These are phyloP conservation scores for Dalbergia cochinchinensis DNA, from an alignment of 306 rosid genomes.

Conservation along the genomic window DNA sequence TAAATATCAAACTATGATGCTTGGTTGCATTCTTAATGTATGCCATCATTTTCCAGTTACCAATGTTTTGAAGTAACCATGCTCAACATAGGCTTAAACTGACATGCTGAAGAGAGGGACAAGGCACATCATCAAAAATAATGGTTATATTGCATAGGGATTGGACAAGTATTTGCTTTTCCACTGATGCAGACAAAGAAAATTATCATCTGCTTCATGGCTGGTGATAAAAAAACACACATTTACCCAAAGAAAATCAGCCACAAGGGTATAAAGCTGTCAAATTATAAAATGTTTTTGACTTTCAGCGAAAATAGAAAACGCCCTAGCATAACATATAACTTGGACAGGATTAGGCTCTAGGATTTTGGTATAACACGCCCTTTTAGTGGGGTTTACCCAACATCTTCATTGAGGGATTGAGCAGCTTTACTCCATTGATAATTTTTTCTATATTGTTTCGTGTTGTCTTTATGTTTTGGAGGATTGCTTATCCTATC, in stretches of 20 bases:
- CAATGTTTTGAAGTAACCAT: too few relatives aligned
- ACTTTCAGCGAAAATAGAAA: neutral
- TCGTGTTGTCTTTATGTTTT: neutral
- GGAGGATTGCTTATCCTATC: slow-evolving; percentile 1
- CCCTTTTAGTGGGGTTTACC: neutral
- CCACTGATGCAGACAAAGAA: slow-evolving; percentile 1
- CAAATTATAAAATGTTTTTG: neutral
- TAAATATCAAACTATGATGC: too few relatives aligned
- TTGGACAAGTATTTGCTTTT: slow-evolving; percentile 16
- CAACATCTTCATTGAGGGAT: neutral
- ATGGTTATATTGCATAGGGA: neutral
- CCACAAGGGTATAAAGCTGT: slow-evolving; percentile 2
- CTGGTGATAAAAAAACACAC: slow-evolving; percentile 18
- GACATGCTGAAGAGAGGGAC: neutral
- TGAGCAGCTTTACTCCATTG: slow-evolving; percentile 1
- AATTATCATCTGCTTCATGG: neutral
- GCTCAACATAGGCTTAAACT: neutral
- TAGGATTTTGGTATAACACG: neutral
- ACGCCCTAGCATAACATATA: neutral
- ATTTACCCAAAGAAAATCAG: slow-evolving; percentile 13
- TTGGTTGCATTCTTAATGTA: too few relatives aligned
- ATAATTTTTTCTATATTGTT: neutral
- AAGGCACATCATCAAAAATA: neutral
- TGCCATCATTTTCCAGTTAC: too few relatives aligned
- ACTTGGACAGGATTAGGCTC: neutral